A percentile compares a stretch with the other conserved stretches of the same genome.
Conservation (phyloP, 2,329 filamentous ascomycete species). For the Passalora sequoiae region DNA sequence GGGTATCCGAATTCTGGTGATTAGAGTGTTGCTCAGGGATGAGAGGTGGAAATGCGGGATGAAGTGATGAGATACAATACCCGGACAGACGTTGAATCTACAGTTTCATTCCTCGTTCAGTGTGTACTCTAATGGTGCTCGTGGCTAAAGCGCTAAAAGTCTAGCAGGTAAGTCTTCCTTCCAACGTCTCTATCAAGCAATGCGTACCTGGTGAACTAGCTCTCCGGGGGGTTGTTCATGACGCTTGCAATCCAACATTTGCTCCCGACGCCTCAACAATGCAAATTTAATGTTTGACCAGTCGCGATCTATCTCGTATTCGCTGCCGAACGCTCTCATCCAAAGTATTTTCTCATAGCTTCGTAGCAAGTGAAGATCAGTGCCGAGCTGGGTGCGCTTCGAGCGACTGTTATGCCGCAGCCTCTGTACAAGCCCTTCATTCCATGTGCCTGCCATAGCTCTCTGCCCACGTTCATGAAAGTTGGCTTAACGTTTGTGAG, state of each 20-base stretch:
- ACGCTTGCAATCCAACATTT: too few species aligned
- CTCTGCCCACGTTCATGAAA: conserved; percentile 66
- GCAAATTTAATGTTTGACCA: not conserved
- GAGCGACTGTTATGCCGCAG: conserved; percentile 84
- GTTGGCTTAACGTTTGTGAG: conserved; percentile 46
- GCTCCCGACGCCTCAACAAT: too few species aligned
- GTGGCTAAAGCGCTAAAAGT: too few species aligned
- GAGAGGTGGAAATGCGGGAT: not conserved
- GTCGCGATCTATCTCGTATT: not conserved
- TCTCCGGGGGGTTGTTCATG: too few species aligned
- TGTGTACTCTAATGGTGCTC: too few species aligned
- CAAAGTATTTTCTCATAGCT: conserved; percentile 66
- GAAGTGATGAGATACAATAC: not conserved
- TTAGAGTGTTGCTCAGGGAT: not conserved
- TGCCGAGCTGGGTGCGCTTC: conserved; percentile 90
- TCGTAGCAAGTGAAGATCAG: conserved; percentile 98
- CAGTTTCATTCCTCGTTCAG: not conserved
- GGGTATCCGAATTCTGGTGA: conserved; percentile 5
- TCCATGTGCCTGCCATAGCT: conserved; percentile 78
- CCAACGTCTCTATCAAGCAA: too few species aligned
- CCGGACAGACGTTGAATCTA: conserved; percentile 1
- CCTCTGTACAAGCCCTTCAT: conserved; percentile 83
- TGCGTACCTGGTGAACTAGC: too few species aligned
- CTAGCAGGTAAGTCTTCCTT: too few species aligned
- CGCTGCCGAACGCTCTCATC: too few species aligned